Evolutionary conservation across 73 alveolate genomes (phyloP), one percentile per base, ranked within the genome.

Genomic region (Tetrahymena thermophila): DNA sequence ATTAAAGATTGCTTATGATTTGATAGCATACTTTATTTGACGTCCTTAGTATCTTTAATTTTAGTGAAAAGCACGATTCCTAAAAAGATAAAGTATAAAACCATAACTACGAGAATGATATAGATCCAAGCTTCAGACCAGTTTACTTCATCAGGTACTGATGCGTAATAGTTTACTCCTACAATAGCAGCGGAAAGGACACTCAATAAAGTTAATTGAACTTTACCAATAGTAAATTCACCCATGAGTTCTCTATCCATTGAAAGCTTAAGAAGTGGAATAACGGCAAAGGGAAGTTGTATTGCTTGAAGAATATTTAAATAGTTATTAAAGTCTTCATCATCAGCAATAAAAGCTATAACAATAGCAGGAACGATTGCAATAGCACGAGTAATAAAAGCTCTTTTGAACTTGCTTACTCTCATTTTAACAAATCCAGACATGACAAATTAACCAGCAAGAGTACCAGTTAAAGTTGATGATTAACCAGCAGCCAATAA

Each of bases 401-500:
- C 97, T 93, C 98, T 96, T 23, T 95, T 95, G 97, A 97, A 97
- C 11, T 85, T 16, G 89, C 96, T 85, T 96, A 94, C 95, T 96
- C 96, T 35, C 99, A 98, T 84, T 95, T 96, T 71, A 13, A 71
- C 23, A 71, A 71, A 71, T 13, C 89, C 89, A 25, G 89, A 28
- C 98, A 97, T 97, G 21, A 97, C 98, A 93, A 93, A 97, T 89
- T 97, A 96, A 93, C 99, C 99, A 5, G 98, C 97, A 94, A 95
- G 96, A 17, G 99, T 97, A 42, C 99, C 99, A 10, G 99, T 97
- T 98, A 97, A 96, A 35, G 99, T 97, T 84, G 99, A 96, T 31
- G 97, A 94, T 96, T 97, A 98, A 9, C 99, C 99, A 2, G 99
- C 99, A n/a, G 99, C 99, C 85, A 97, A 94, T 40, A 97, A 94